Percentiles rank a stretch among this genome's conserved stretches.
phyloP scores from a whole-genome alignment of 2,329 filamentous ascomycete species.

The Stagonosporopsis cucurbitacearum region DNA sequence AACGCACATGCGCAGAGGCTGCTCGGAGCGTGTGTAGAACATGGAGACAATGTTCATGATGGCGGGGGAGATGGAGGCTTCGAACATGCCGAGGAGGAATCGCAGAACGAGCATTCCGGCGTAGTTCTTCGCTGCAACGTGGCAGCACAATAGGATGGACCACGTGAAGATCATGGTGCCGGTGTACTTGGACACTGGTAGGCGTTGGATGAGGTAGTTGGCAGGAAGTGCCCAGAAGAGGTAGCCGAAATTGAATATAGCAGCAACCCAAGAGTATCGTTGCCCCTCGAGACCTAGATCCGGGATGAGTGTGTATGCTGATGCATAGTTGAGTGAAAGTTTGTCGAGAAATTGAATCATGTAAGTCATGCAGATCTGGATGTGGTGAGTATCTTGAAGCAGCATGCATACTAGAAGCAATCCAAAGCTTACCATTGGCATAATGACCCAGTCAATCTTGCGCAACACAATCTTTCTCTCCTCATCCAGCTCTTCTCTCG shows the following conservation, averaged over 20 bases:
- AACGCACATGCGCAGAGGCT: conserved; percentile 55
- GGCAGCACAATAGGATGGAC: conserved; percentile 55
- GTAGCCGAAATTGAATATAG: conserved; percentile 55
- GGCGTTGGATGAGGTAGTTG: conserved; percentile 48
- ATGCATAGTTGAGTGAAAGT: conserved; percentile 51
- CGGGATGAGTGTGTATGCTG: conserved; percentile 46
- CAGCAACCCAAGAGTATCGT: conserved; percentile 52
- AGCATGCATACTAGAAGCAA: not conserved
- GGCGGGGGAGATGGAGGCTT: conserved; percentile 43
- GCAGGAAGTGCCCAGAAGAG: conserved; percentile 52
- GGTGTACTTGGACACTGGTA: conserved; percentile 48
- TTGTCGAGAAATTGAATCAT: conserved; percentile 57
- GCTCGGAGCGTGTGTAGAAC: conserved; percentile 46
- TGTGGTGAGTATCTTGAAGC: not conserved
- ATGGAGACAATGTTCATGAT: conserved; percentile 50
- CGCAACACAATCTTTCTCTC: conserved; percentile 52
- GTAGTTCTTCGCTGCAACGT: conserved; percentile 48
- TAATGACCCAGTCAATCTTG: conserved; percentile 56
- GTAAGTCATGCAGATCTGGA: conserved; percentile 51
- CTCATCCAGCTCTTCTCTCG: conserved; percentile 52
- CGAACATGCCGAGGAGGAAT: conserved; percentile 48
- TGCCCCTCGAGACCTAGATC: conserved; percentile 47
- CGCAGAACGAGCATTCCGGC: conserved; percentile 44
- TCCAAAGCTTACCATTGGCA: conserved; percentile 51
- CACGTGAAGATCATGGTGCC: conserved; percentile 51